Base-by-base conservation (phyloP, 2,329 filamentous ascomycete genomes). In the Beauveria varroae region DNA sequence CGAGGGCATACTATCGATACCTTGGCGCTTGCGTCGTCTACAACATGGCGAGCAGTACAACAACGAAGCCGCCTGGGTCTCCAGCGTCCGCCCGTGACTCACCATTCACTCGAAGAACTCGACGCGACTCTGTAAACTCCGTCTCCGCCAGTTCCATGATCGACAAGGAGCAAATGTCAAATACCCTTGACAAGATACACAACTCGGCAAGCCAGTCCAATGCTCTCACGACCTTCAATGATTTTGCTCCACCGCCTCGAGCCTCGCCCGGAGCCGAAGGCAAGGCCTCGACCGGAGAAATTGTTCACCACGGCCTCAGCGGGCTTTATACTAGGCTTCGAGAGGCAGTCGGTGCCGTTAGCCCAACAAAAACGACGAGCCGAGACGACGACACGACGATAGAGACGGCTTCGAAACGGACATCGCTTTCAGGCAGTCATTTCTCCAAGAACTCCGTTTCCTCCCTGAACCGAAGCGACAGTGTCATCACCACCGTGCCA, bases 141-240 rank as follows among this genome's bases (percentile, higher is more conserved):
- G 70, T 76, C 62, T 76, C 78, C n/a, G 73, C 72, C 5, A 70
- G 65, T 41, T 74, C 74, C 40, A 68, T 69, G 37, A 64, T 73
- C 63, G 89, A 93, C 72, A 89, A 85, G 70, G 89, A 91, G 64
- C 87, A 90, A 62, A 80, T 93, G 43, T 86, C 89, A 40, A 85
- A 91, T 64, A 84, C 88, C 20, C 85, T 97, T 63, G 89, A 96
- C 74, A 87, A 90, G 68, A 96, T 97, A 66, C 93, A 97, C 74
- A 91, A 81, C 56, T 87, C 90, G 6, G 92, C 93, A n/a, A 96
- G 90, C 69, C 89, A 90, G 71, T 90, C 90, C 40, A 89, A 89
- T 64, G 85, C 86, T 40, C 80, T 98, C 53, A 98, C 93, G 2
- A 96, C 92, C 9, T 98, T 98, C 75, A 96, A 96, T 75, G 93